phyloP scores from a whole-genome alignment of 129 eudicot genomes.

The Cynara cardunculus region DNA sequence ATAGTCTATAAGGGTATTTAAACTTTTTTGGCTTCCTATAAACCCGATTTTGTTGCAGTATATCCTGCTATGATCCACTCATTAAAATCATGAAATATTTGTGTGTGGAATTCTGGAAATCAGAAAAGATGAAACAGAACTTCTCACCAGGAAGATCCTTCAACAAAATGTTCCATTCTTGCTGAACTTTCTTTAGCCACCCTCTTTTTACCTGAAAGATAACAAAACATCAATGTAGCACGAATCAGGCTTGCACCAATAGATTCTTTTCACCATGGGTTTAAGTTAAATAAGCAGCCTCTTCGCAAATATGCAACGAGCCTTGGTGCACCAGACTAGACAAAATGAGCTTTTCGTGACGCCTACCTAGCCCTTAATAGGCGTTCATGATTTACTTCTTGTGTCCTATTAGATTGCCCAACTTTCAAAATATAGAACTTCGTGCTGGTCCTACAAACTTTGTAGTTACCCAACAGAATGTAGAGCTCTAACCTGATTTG shows the following conservation, averaged over 20 bases:
- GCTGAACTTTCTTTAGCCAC: slow-evolving; percentile 73
- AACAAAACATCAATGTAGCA: background rate
- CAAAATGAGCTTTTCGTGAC: background rate
- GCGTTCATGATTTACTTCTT: too few species aligned
- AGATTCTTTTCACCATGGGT: background rate
- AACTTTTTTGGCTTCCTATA: background rate
- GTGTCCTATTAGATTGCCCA: background rate
- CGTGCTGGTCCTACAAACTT: background rate
- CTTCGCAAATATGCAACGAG: background rate
- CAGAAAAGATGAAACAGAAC: background rate
- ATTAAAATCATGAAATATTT: background rate
- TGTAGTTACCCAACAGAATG: background rate
- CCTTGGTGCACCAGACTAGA: background rate
- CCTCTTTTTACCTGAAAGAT: slow-evolving; percentile 46
- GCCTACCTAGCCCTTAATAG: too few species aligned
- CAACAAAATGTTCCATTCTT: slow-evolving; percentile 3
- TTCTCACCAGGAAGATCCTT: slow-evolving; percentile 37
- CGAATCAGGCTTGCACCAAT: background rate
- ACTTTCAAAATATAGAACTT: background rate
- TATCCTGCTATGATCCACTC: background rate
- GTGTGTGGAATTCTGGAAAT: background rate
- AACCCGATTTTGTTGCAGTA: background rate
- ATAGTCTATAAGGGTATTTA: background rate
- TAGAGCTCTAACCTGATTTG: slow-evolving; percentile 36
- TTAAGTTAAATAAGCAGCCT: background rate